Evolutionary conservation across 23 red algal species (phyloP).

Genomic region (Gracilaria gracilis): DNA sequence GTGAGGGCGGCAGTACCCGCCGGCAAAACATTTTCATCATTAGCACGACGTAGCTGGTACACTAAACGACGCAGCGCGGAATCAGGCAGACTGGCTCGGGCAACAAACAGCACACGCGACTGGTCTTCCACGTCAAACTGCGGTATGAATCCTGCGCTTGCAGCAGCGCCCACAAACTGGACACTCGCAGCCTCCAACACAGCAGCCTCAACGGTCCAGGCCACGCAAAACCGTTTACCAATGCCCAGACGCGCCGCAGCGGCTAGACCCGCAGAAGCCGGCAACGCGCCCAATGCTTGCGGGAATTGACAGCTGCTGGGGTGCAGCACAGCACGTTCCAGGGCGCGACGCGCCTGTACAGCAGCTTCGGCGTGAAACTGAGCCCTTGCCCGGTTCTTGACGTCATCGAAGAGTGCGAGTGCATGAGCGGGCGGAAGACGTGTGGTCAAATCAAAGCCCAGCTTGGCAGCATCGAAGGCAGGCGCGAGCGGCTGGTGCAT

Average conservation of each 20-base stretch:
- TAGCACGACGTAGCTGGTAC: neutral
- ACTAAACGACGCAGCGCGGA: neutral
- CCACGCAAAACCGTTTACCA: neutral
- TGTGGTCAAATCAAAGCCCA: neutral
- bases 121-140: neutral
- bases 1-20: neutral
- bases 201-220: neutral
- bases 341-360: neutral
- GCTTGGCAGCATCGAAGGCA: slow-evolving; percentile 5
- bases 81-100: neutral
- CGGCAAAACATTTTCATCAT: neutral
- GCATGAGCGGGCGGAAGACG: slow-evolving; percentile 9
- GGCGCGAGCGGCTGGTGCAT: neutral
- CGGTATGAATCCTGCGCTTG: neutral
- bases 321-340: neutral
- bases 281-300: neutral
- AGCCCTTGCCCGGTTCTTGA: slow-evolving; percentile 17
- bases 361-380: neutral
- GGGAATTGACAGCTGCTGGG: neutral
- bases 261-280: neutral
- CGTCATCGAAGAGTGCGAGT: slow-evolving; percentile 23
- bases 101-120: neutral
- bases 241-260: neutral
- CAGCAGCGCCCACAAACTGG: slow-evolving; percentile 1
- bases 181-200: slow-evolving; percentile 8